phyloP scores from a whole-genome alignment of 148 eudicot species.

The Chenopodium formosanum region DNA sequence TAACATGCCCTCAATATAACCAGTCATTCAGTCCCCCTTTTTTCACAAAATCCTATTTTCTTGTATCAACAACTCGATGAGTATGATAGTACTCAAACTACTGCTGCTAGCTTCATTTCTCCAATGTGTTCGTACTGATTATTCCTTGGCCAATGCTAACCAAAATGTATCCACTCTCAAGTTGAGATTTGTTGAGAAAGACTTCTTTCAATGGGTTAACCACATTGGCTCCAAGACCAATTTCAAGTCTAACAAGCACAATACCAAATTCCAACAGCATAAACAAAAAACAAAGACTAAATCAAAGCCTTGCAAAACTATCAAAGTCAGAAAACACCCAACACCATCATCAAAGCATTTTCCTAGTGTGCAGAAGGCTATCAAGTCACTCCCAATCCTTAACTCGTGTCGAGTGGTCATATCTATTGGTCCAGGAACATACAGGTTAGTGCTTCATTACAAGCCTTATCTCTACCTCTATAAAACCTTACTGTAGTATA shows the following conservation, averaged over 20 bases:
- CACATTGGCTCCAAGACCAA: conserved; percentile 29
- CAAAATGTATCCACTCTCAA: conserved; percentile 15
- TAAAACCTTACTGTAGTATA: too few relatives aligned
- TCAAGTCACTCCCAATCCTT: conserved; percentile 48
- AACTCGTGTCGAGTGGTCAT: conserved; percentile 66
- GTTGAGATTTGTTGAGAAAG: conserved; percentile 27
- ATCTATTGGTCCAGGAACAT: conserved; percentile 58
- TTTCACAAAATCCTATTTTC: not conserved
- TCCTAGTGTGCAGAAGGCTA: conserved; percentile 55
- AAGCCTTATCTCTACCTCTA: not conserved
- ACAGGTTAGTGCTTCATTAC: conserved; percentile 45
- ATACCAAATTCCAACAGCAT: conserved; percentile 22
- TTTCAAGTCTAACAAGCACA: conserved; percentile 33
- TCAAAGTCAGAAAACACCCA: conserved; percentile 53
- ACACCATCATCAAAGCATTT: conserved; percentile 43
- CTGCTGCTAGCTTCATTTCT: conserved; percentile 32
- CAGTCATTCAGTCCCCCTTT: too few relatives aligned
- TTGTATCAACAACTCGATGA: not conserved
- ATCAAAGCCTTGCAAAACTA: conserved; percentile 52
- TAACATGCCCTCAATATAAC: too few relatives aligned
- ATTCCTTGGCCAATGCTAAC: not conserved
- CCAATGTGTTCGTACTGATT: conserved; percentile 20
- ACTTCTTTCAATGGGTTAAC: conserved; percentile 51
- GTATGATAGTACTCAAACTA: conserved; percentile 31
- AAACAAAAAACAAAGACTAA: conserved; percentile 38